These are phyloP conservation scores for Solanum okadae DNA, from an alignment of 257 asterid genomes.

Conservation along the genomic window DNA sequence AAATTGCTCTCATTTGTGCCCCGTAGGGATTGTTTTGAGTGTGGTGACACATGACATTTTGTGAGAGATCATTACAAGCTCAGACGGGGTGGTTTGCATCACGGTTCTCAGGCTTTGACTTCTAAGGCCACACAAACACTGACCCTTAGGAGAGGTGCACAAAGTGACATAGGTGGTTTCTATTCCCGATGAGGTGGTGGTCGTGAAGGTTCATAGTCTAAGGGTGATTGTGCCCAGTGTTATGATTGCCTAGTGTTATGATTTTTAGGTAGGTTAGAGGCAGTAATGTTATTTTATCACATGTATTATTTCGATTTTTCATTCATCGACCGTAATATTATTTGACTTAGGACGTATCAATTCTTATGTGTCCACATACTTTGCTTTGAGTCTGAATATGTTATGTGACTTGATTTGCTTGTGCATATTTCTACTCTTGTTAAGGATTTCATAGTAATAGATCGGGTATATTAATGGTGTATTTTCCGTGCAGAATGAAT, in stretches of 20 bases:
- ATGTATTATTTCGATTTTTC: neutral
- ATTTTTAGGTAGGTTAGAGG: neutral
- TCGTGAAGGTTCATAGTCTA: neutral
- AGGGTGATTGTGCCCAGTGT: neutral
- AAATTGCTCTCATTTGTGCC: neutral
- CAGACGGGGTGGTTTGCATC: neutral
- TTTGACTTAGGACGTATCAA: neutral
- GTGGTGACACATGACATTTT: neutral
- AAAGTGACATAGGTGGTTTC: neutral
- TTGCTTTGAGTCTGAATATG: neutral
- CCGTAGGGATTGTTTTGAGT: neutral
- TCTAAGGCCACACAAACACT: neutral
- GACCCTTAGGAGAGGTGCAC: neutral
- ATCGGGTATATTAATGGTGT: neutral
- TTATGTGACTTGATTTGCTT: neutral
- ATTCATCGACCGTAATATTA: no score
- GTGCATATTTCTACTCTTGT: neutral
- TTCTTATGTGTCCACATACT: neutral
- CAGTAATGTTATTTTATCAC: neutral
- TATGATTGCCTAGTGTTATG: neutral
- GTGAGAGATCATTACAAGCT: neutral
- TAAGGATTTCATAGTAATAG: neutral
- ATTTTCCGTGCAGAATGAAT: neutral
- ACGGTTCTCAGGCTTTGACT: neutral
- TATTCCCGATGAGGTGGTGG: neutral